Conservation (phyloP, 1,139 yeast genomes). For the Geotrichum carabidarum region DNA sequence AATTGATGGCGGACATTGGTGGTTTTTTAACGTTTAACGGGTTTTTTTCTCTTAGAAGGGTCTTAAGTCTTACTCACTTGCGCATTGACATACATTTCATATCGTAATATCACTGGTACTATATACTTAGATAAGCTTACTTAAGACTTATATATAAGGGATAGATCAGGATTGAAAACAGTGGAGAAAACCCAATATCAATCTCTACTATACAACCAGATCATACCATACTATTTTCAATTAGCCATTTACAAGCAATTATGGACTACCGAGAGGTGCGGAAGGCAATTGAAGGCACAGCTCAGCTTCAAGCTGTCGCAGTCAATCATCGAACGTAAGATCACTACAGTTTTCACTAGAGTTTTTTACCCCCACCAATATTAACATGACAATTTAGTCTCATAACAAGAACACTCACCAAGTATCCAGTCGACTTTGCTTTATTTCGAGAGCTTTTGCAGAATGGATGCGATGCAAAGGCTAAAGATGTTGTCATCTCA, state of each 20-base stretch:
- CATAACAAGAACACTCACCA: conserved; percentile 41
- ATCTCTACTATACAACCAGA: no score
- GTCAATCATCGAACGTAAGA: conserved; percentile 42
- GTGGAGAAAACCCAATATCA: no score
- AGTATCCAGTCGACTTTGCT: conserved; percentile 43
- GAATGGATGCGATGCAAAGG: conserved; percentile 43
- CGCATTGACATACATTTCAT: no score
- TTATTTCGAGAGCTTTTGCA: conserved; percentile 40
- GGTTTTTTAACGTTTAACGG: no score
- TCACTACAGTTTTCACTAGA: background rate
- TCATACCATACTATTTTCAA: no score
- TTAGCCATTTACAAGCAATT: background rate
- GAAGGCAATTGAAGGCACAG: conserved; percentile 15
- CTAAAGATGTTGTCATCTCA: conserved; percentile 35
- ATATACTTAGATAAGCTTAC: no score
- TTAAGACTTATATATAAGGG: no score
- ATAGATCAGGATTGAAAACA: no score
- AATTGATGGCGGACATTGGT: no score
- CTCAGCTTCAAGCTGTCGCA: conserved; percentile 33
- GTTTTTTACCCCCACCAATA: background rate
- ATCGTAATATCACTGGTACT: no score
- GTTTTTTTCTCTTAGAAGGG: no score
- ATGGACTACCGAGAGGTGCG: conserved; percentile 32
- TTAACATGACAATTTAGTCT: conserved; percentile 23
- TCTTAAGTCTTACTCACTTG: no score